These are phyloP conservation scores for Trifolium dubium DNA, from an alignment of 306 rosid species.

Conservation along the genomic window DNA sequence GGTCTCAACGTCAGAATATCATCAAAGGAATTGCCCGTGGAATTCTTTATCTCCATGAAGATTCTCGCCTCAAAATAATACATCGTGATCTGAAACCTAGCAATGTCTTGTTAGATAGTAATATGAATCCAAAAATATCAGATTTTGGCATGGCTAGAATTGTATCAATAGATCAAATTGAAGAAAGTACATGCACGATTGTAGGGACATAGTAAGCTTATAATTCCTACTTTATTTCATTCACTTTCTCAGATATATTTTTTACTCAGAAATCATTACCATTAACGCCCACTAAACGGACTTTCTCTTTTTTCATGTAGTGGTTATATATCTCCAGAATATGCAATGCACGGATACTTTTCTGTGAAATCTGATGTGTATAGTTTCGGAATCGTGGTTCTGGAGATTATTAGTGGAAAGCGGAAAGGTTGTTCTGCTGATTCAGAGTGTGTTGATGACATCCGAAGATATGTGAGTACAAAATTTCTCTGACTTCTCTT, in stretches of 20 bases:
- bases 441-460: slow-evolving; percentile 35
- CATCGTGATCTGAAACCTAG: slow-evolving; percentile 57
- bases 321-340: slow-evolving; percentile 54
- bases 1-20: slow-evolving; percentile 46
- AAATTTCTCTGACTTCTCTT: background rate
- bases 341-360: slow-evolving; percentile 50
- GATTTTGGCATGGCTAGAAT: slow-evolving; percentile 57
- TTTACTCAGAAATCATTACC: background rate
- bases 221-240: background rate
- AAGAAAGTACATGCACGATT: slow-evolving; percentile 40
- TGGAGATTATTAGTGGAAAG: slow-evolving; percentile 49
- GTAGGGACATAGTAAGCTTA: slow-evolving; percentile 53
- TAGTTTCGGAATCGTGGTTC: slow-evolving; percentile 48
- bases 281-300: background rate
- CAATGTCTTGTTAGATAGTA: slow-evolving; percentile 44
- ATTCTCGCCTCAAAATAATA: slow-evolving; percentile 52
- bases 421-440: slow-evolving; percentile 31
- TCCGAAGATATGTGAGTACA: slow-evolving; percentile 43
- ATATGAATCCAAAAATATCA: slow-evolving; percentile 51
- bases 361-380: slow-evolving; percentile 48
- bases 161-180: slow-evolving; percentile 30
- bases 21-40: slow-evolving; percentile 45
- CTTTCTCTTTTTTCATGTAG: slow-evolving; percentile 22
- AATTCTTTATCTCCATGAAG: slow-evolving; percentile 48
- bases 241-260: background rate